A percentile compares a stretch with the other conserved stretches of the same genome.
Evolutionary conservation across 1,284 basidiomycete species (phyloP).

Genomic region (Microbotryum lychnidis-dioicae): DNA sequence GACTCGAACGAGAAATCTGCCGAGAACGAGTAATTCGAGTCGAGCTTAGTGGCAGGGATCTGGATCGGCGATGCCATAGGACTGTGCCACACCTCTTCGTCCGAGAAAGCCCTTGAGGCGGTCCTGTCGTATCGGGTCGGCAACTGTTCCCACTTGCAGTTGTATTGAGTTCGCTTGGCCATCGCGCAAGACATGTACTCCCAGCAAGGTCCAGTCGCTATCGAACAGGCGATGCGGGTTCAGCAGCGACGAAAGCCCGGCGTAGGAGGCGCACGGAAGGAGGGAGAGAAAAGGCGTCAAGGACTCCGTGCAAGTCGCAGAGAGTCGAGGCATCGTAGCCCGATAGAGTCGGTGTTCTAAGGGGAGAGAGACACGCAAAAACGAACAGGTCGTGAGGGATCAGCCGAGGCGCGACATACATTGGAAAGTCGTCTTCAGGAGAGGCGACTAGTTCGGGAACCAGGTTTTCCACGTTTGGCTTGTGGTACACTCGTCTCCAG

Average conservation of each 20-base stretch:
- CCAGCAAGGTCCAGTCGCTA: slow-evolving; percentile 79
- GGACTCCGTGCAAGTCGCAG: slow-evolving; percentile 92
- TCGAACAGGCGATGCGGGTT: slow-evolving; percentile 80
- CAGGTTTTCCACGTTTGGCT: too few species aligned
- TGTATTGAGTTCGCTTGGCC: slow-evolving; percentile 50
- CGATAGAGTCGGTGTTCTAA: slow-evolving; percentile 55
- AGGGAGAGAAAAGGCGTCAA: slow-evolving; percentile 91
- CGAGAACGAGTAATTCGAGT: neutral
- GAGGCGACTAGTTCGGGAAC: too few species aligned
- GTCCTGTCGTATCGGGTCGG: slow-evolving; percentile 61
- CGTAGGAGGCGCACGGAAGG: slow-evolving; percentile 82
- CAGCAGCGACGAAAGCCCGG: slow-evolving; percentile 75
- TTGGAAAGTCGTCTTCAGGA: neutral
- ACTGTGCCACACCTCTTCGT: slow-evolving; percentile 50
- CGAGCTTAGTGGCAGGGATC: neutral
- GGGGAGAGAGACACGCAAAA: neutral
- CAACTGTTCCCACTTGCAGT: slow-evolving; percentile 71
- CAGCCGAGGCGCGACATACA: neutral
- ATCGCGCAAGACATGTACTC: slow-evolving; percentile 49
- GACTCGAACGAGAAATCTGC: slow-evolving; percentile 70
- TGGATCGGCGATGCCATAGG: too few species aligned
- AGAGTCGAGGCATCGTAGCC: slow-evolving; percentile 55
- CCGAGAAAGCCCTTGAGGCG: slow-evolving; percentile 38
- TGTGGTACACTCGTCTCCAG: neutral
- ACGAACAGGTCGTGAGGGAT: slow-evolving; percentile 2